Base-by-base conservation (phyloP, 2,329 filamentous ascomycete genomes). In the Zymoseptoria pseudotritici region DNA sequence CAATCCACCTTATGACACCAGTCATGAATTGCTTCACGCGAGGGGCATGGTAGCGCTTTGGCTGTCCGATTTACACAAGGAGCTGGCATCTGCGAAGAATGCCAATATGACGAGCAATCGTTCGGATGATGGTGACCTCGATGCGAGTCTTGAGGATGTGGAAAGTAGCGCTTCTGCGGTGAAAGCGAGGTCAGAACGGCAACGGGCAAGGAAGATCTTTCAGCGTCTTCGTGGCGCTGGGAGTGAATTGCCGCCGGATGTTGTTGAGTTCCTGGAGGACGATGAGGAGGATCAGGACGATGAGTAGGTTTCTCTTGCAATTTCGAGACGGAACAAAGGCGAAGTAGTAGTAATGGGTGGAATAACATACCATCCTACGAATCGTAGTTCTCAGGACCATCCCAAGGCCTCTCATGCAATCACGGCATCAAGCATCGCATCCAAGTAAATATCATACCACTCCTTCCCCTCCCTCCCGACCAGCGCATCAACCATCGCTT, bases 11-110 rank as follows among this genome's bases (percentile, higher is more conserved):
- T 96, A 86, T 69, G 85, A 85, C 29, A 84, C 86, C 59, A 86
- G 86, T 66, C 73, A 78, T 4, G 83, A 86, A 61, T 76, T 96
- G 61, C 77, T 92, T 53, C 79, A 87, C 54, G 76, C 96, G 22
- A 81, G 90, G 56, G 91, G 83, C 8, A 90, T 91, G 82, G 75
- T 91, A 5, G 83, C 85, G 0, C 77, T 94, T 17, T 96, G 90
- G 80, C 78, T 90, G 17, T 87, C 82, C 6, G 90, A 96, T 71
- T 75, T 96, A 46, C 63, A 70, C 54, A 56, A 53, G n/a, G 56
- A 55, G 29, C 49, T 63, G 49, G 55, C 61, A 19, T n/a, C 20
- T 2, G 49, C 56, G 11, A 20, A 46, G 9, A 24, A 42, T 22
- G n/a, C 10, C 4, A 50, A 58, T 36, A 55, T 42, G 17, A n/a